A percentile compares a stretch with the other conserved stretches of the same genome.
Conservation (phyloP, 768 basidiomycete species). For the Termitomyces heimii region DNA sequence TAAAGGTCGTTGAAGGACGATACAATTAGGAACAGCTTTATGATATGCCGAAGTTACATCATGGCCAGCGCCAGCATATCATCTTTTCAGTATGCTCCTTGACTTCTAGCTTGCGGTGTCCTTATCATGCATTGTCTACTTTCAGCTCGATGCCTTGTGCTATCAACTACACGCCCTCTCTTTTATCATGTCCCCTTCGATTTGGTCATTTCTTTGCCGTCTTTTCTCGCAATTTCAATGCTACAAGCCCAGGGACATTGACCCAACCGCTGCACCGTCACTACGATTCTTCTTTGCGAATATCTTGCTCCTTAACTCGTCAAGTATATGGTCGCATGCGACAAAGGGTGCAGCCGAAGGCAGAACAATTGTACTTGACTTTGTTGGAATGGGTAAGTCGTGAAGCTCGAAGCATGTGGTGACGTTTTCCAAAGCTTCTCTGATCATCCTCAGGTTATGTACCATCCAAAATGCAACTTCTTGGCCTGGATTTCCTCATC, state of each 20-base stretch:
- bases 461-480: constrained; percentile 62
- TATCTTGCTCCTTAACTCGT: constrained; percentile 51
- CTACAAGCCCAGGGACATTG: constrained; percentile 61
- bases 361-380: constrained; percentile 67
- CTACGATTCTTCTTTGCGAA: constrained; percentile 62
- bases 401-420: not conserved
- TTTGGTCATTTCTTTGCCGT: constrained; percentile 51
- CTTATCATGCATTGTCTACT: constrained; percentile 4
- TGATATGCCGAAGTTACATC: constrained; percentile 56
- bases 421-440: not conserved
- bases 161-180: constrained; percentile 73
- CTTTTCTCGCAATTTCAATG: constrained; percentile 59
- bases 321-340: constrained; percentile 59
- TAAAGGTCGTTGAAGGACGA: not conserved
- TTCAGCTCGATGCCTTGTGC: constrained; percentile 62
- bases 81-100: constrained; percentile 45
- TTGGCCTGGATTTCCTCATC: constrained; percentile 64
- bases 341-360: constrained; percentile 46
- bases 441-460: constrained; percentile 33
- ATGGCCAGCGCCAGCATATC: constrained; percentile 68
- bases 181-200: constrained; percentile 69
- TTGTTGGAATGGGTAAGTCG: constrained; percentile 67
- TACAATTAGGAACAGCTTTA: constrained; percentile 16
- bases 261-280: constrained; percentile 44
- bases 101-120: not conserved